Conservation (phyloP, 495 filamentous ascomycete species). For the Aspergillus carlsbadensis region DNA sequence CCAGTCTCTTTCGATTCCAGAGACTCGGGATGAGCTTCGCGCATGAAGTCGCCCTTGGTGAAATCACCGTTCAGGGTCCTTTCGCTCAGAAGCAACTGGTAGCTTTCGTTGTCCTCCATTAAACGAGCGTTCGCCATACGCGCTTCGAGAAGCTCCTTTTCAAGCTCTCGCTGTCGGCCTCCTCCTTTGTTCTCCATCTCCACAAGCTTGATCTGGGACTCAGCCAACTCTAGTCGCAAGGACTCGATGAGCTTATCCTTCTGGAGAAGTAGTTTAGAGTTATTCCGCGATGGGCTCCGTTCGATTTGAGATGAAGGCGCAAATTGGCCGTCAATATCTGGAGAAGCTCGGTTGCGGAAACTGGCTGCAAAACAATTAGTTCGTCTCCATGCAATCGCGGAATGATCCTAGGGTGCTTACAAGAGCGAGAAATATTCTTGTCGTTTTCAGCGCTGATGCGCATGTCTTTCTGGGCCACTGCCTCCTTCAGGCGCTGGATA, state of each 20-base stretch:
- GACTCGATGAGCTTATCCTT: conserved; percentile 97
- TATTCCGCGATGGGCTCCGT: conserved; percentile 78
- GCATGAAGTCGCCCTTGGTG: conserved; percentile 79
- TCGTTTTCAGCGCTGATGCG: conserved; percentile 61
- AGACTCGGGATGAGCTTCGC: conserved; percentile 40
- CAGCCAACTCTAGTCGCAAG: conserved; percentile 85
- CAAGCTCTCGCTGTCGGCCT: conserved; percentile 78
- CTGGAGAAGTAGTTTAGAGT: conserved; percentile 82
- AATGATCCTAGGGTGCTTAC: conserved; percentile 48
- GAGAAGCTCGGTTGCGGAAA: conserved; percentile 51
- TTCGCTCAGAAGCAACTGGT: conserved; percentile 88
- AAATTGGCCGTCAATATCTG: conserved; percentile 67
- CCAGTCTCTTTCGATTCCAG: conserved; percentile 32
- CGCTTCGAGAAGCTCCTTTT: conserved; percentile 82
- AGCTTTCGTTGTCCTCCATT: conserved; percentile 98
- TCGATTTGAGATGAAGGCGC: conserved; percentile 82
- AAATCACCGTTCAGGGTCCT: conserved; percentile 95
- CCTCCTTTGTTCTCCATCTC: conserved; percentile 92
- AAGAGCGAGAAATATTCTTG: conserved; percentile 63
- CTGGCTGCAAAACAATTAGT: conserved; percentile 47
- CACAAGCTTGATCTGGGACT: conserved; percentile 91
- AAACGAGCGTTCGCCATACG: conserved; percentile 91
- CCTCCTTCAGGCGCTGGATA: conserved; percentile 88
- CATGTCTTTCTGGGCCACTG: conserved; percentile 66
- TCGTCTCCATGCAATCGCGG: conserved; percentile 1